Evolutionary conservation across 345 rosid species (phyloP), one percentile per base, ranked within the genome.

Genomic region (Arabidopsis arenosa): DNA sequence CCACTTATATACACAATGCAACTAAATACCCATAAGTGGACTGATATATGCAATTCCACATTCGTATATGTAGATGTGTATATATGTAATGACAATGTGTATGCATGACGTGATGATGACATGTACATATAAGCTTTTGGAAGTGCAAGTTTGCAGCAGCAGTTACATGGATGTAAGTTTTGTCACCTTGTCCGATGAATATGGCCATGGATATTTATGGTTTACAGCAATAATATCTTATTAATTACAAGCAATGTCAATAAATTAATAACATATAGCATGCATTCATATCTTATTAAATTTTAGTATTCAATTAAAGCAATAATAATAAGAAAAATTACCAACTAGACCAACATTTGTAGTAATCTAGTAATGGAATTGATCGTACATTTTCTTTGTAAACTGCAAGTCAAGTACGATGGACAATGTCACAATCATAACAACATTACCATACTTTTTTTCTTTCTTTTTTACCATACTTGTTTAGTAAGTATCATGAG

Each of bases 71-170:
- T 70, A 35, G 15, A 44, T 72, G 32, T 70, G 44, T 70, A 12
- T 11, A 39, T 66, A 9, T 15, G 74, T 75, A 60, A 54, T n/a
- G n/a, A n/a, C n/a, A n/a, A n/a, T 66, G 53, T 12, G 75, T 76
- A 63, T 70, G 80, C 70, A 63, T 76, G 80, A 76, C 71, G 80
- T 55, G 60, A 55, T 53, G 59, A 70, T 76, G 80, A 76, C 75
- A 55, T 70, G 65, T 36, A 70, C 35, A 76, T 62, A 23, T 23
- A 23, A 23, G 53, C 48, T 57, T 49, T 49, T 75, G 35, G 15
- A 58, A 66, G 43, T 67, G 61, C 73, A 58, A 67, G 55, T 68
- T 61, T 66, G 68, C 53, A 48, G 60, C 37, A 21, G 79, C 68
- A 56, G 58, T 68, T 74, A 41, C 74, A 68, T 51, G 68, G 68